Evolutionary conservation across 1,284 basidiomycete species (phyloP).

Genomic region (Ustilago curta): DNA sequence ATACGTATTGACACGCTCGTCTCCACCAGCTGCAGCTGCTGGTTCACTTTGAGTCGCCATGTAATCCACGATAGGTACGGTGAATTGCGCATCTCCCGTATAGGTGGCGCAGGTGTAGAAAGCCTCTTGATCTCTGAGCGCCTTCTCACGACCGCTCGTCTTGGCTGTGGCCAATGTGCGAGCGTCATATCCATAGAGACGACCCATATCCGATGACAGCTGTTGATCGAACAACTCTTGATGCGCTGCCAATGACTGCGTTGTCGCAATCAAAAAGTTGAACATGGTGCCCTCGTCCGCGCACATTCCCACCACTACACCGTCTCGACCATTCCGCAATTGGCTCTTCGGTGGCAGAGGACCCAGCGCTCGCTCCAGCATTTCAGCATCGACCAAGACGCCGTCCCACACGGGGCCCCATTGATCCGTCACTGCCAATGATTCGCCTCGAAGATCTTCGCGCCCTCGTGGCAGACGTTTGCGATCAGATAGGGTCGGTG

Average conservation of each 20-base stretch:
- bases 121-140: slow-evolving; percentile 15
- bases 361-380: slow-evolving; percentile 18
- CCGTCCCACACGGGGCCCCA: slow-evolving; percentile 57
- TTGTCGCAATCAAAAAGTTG: slow-evolving; percentile 45
- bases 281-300: slow-evolving; percentile 59
- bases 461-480: slow-evolving; percentile 21
- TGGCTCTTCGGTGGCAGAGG: slow-evolving; percentile 24
- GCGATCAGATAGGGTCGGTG: slow-evolving; percentile 8
- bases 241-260: slow-evolving; percentile 29
- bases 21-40: neutral
- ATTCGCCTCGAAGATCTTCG: slow-evolving; percentile 17
- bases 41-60: slow-evolving; percentile 15
- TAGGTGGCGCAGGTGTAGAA: slow-evolving; percentile 50
- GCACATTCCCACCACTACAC: slow-evolving; percentile 43
- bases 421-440: slow-evolving; percentile 28
- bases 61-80: slow-evolving; percentile 42
- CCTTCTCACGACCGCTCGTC: slow-evolving; percentile 19
- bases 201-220: slow-evolving; percentile 27
- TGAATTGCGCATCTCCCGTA: slow-evolving; percentile 53
- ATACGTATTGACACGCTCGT: slow-evolving; percentile 20
- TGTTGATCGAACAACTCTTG: slow-evolving; percentile 21
- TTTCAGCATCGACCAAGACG: slow-evolving; percentile 29
- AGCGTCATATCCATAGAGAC: slow-evolving; percentile 28
- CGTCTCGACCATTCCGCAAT: slow-evolving; percentile 39
- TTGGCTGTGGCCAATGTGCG: slow-evolving; percentile 2